Evolutionary conservation across 352 stramenopile species (phyloP), one percentile per base, ranked within the genome.

Genomic region (Phytophthora pinifolia): DNA sequence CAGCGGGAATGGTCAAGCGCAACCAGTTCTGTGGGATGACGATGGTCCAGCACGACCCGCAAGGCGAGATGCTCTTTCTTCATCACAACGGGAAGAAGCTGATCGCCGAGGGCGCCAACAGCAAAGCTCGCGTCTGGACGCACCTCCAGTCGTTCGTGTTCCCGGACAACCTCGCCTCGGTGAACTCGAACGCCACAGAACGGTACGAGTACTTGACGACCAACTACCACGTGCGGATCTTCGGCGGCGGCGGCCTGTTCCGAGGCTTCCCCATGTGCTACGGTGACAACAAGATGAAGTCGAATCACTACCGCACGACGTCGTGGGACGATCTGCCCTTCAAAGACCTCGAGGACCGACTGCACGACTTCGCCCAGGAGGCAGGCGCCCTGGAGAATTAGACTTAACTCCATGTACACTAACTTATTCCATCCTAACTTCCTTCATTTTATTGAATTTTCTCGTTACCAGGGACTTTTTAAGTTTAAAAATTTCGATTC

Each of bases 41-140:
- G 3, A 80, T 86, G 73, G 69, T 71, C 17, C 71, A 81, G 32
- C 48, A 76, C 29, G 65, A 77, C 43, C 54, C 71, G 25, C 29
- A 62, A 18, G 57, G 65, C 6, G 57, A 70, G 1, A 45, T 81
- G 15, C 14, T 80, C 4, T 85, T 85, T 27, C 47, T 85, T 5
- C 74, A 85, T 29, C 70, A 72, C 36, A 85, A 85, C 18, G 57
- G 55, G 14, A 67, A 63, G 46, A 85, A 85, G 25, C 31, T 67
- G 10, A 67, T 59, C n/a, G 41, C 45, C 12, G 46, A 53, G 14
- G 58, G 43, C 17, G 45, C 56, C 14, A 46, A 38, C 5, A 39
- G 30, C 25, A 46, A 57, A 42, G 54, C 36, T 57, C 58, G 49
- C 2, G 52, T 62, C 30, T 66, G 58, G 58, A 66, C 58, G 13